These are phyloP conservation scores for Boechera stricta DNA, from an alignment of 345 rosid genomes.

Conservation along the genomic window DNA sequence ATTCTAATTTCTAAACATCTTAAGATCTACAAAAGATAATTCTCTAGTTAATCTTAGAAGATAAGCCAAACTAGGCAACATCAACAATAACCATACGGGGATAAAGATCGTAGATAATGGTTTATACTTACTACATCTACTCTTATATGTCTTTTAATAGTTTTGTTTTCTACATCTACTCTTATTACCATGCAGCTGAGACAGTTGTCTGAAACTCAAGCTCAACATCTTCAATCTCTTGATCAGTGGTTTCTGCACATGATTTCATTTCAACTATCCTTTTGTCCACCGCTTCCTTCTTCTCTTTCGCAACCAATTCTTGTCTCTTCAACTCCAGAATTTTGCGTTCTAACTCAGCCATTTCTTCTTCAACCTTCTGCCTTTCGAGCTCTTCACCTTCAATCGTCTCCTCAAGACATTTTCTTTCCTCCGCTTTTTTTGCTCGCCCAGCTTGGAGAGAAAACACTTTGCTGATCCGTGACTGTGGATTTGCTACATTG, in stretches of 20 bases:
- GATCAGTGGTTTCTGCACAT: slow-evolving; percentile 17
- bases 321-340: slow-evolving; percentile 48
- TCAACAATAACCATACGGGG: background rate
- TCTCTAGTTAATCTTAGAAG: background rate
- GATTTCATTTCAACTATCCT: slow-evolving; percentile 42
- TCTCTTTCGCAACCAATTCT: slow-evolving; percentile 38
- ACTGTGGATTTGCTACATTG: slow-evolving; percentile 48
- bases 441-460: slow-evolving; percentile 49
- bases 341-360: slow-evolving; percentile 48
- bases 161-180: background rate
- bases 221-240: slow-evolving; percentile 24
- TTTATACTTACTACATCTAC: background rate
- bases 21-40: background rate
- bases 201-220: slow-evolving; percentile 46
- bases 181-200: slow-evolving; percentile 56
- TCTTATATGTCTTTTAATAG: background rate
- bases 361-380: slow-evolving; percentile 43
- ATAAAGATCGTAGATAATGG: background rate
- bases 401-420: slow-evolving; percentile 45
- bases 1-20: background rate
- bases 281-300: slow-evolving; percentile 39
- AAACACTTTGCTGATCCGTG: slow-evolving; percentile 51
- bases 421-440: slow-evolving; percentile 41
- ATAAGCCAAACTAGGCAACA: background rate
- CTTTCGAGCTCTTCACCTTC: slow-evolving; percentile 28